A percentile compares a stretch with the other conserved stretches of the same genome.
Conservation (phyloP, 306 rosid genomes). For the Quillaja saponaria region DNA sequence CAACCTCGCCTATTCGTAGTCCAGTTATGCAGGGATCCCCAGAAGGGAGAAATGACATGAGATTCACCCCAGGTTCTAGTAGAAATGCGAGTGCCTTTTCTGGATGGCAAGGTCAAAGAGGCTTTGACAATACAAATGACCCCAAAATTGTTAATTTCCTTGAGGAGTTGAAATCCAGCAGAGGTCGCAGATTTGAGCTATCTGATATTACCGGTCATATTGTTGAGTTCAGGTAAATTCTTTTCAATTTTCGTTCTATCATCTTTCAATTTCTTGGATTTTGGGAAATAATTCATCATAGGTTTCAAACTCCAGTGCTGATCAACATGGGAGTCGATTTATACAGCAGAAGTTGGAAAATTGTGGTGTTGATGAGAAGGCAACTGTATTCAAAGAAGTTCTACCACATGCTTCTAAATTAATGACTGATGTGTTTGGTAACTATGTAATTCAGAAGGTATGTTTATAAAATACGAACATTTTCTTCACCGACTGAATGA, state of each 20-base stretch:
- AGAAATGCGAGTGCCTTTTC: conserved; percentile 43
- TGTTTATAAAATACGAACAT: not conserved
- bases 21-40: conserved; percentile 45
- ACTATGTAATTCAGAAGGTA: conserved; percentile 58
- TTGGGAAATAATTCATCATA: conserved; percentile 30
- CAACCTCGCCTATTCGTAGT: conserved; percentile 46
- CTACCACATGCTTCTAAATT: conserved; percentile 49
- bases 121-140: conserved; percentile 41
- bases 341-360: conserved; percentile 58
- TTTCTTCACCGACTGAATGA: not conserved
- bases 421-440: conserved; percentile 61
- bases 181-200: conserved; percentile 58
- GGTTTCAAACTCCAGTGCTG: conserved; percentile 41
- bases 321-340: conserved; percentile 63
- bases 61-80: conserved; percentile 37
- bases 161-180: conserved; percentile 57
- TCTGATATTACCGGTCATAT: conserved; percentile 55
- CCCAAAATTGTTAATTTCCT: conserved; percentile 53
- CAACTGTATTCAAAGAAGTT: conserved; percentile 53
- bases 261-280: conserved; percentile 18
- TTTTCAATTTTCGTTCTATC: conserved; percentile 16
- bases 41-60: conserved; percentile 48
- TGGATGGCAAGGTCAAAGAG: conserved; percentile 55
- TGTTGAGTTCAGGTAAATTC: conserved; percentile 53
- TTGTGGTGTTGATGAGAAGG: conserved; percentile 39